phyloP scores from a whole-genome alignment of 305 asterid species.

The Solanum chacoense region DNA sequence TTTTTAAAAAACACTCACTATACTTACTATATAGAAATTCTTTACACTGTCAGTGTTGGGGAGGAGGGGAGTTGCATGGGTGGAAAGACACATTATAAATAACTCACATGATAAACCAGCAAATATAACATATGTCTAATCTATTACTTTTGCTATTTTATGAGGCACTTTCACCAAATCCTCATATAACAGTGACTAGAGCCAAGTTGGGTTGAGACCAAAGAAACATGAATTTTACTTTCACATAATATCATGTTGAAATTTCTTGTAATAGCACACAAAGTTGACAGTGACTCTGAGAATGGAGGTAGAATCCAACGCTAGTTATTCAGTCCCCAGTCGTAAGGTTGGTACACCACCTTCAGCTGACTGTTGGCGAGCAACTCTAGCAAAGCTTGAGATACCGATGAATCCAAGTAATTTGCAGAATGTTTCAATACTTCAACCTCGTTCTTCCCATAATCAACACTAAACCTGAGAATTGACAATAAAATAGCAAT shows the following conservation, averaged over 20 bases:
- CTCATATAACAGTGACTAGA: background rate
- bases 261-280: background rate
- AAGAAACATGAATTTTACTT: background rate
- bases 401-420: slow-evolving; percentile 43
- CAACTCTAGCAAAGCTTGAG: slow-evolving; percentile 58
- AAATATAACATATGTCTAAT: background rate
- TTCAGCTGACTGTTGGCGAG: slow-evolving; percentile 48
- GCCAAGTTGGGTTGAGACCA: background rate
- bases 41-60: background rate
- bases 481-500: background rate
- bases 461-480: slow-evolving; percentile 69
- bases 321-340: slow-evolving; percentile 78
- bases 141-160: background rate
- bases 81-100: no score
- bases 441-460: slow-evolving; percentile 70
- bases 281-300: background rate
- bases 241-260: background rate
- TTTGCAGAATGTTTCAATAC: slow-evolving; percentile 77
- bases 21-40: background rate
- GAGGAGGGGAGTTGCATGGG: background rate
- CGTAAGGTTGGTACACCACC: slow-evolving; percentile 52
- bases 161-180: background rate
- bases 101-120: background rate
- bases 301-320: background rate
- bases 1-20: background rate